Evolutionary conservation across 75 land plant species (phyloP).

Genomic region (Gnetum montanum): DNA sequence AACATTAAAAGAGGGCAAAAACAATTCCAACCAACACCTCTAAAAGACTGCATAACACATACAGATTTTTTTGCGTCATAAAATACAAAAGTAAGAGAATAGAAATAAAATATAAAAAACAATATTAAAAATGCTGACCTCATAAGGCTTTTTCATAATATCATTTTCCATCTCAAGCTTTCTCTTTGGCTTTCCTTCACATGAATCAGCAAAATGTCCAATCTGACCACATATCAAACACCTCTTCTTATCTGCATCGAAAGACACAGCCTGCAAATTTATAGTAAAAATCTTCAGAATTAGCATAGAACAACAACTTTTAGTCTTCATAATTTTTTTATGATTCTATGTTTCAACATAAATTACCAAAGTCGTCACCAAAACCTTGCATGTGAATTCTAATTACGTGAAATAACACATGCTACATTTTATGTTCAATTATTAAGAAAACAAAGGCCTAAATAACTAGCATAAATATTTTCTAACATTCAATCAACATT

Average conservation of each 20-base stretch:
- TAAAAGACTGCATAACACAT: too few species aligned
- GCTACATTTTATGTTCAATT: background rate
- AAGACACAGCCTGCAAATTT: conserved; percentile 56
- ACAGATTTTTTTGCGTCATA: too few species aligned
- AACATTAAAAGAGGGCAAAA: too few species aligned
- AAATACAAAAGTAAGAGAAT: too few species aligned
- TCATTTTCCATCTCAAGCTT: conserved; percentile 2
- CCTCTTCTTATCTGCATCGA: conserved; percentile 83
- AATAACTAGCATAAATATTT: too few species aligned
- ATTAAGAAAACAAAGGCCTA: background rate
- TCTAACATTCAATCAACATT: too few species aligned
- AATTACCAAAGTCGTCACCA: background rate
- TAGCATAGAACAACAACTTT: background rate
- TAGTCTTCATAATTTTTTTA: background rate
- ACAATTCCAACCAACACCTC: too few species aligned
- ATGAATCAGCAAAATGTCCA: conserved; percentile 1
- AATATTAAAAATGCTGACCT: too few species aligned
- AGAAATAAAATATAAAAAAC: too few species aligned
- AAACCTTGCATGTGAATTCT: background rate
- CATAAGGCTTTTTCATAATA: conserved; percentile 34
- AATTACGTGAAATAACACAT: background rate
- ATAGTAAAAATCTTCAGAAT: background rate
- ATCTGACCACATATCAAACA: conserved; percentile 82
- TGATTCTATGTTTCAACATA: background rate
- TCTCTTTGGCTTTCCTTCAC: conserved; percentile 4